phyloP scores from a whole-genome alignment of 2,329 filamentous ascomycete species.

The Clonostachys rosea region DNA sequence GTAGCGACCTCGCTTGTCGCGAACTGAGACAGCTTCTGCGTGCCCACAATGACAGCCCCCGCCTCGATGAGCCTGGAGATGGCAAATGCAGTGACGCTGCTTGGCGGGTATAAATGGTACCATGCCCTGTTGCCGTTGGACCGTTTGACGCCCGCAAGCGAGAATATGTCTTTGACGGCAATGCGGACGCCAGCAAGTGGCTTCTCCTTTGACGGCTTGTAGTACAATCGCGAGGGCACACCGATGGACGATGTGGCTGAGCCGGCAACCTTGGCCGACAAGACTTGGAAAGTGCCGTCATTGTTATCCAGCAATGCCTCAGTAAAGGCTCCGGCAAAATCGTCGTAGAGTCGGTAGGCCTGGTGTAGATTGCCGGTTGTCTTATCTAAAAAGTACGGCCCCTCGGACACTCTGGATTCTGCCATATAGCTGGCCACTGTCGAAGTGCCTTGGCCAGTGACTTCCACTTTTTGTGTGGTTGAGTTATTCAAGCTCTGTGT shows the following conservation, averaged over 20 bases:
- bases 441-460: conserved; percentile 3
- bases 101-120: conserved; percentile 46
- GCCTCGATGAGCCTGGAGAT: conserved; percentile 55
- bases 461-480: neutral
- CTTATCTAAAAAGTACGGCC: conserved; percentile 28
- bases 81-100: conserved; percentile 39
- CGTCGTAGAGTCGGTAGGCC: conserved; percentile 27
- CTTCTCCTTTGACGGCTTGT: conserved; percentile 42
- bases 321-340: conserved; percentile 23
- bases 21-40: conserved; percentile 41
- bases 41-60: conserved; percentile 47
- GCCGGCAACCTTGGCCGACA: conserved; percentile 20
- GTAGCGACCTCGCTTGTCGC: conserved; percentile 37
- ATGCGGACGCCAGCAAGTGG: conserved; percentile 57
- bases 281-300: conserved; percentile 19
- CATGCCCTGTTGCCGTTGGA: conserved; percentile 54
- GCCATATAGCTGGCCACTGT: conserved; percentile 6
- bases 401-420: conserved; percentile 15
- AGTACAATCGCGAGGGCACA: conserved; percentile 59
- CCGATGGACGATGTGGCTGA: conserved; percentile 21
- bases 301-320: conserved; percentile 21
- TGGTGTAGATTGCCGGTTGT: conserved; percentile 21
- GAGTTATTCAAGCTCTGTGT: conserved; percentile 3
- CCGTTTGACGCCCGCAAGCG: conserved; percentile 48
- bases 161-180: conserved; percentile 59